Percentiles rank a stretch among this genome's conserved stretches.
Conservation (phyloP, 2,329 filamentous ascomycete species). For the Nectriaceae sp. region DNA sequence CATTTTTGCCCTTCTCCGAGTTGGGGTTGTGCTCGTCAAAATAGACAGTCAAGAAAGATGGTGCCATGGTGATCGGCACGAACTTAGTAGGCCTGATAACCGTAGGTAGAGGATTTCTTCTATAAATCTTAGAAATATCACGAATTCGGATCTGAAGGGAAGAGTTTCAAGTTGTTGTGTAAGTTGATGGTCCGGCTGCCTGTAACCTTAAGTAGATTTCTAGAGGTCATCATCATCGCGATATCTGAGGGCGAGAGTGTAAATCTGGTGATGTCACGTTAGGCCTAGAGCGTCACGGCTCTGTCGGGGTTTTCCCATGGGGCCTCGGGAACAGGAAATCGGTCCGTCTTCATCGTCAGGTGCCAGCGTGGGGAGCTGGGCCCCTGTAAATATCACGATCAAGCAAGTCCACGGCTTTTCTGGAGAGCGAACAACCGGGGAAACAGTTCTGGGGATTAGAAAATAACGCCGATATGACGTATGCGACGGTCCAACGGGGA, state of each 20-base stretch:
- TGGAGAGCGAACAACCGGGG: slow-evolving; percentile 1
- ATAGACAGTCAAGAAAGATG: slow-evolving; percentile 31
- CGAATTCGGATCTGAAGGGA: neutral
- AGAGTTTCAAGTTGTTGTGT: neutral
- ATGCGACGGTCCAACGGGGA: no score
- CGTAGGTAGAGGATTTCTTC: neutral
- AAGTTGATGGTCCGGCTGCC: neutral
- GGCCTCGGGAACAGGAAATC: slow-evolving; percentile 24
- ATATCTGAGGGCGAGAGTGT: neutral
- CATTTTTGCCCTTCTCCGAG: slow-evolving; percentile 35
- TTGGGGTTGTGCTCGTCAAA: slow-evolving; percentile 47
- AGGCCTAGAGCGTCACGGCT: neutral
- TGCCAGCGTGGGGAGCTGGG: slow-evolving; percentile 10
- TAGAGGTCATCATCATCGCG: neutral
- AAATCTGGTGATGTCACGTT: slow-evolving; percentile 4
- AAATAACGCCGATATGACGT: no score
- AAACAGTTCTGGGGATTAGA: slow-evolving; percentile 1
- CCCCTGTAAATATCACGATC: slow-evolving; percentile 6
- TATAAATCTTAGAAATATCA: neutral
- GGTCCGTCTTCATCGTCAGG: slow-evolving; percentile 24
- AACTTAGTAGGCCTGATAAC: slow-evolving; percentile 3
- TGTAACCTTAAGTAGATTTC: neutral
- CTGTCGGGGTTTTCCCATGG: slow-evolving; percentile 1
- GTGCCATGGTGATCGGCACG: slow-evolving; percentile 19
- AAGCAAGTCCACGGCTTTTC: neutral